Conservation (phyloP, 2,329 filamentous ascomycete species). For the Fusarium sp. region DNA sequence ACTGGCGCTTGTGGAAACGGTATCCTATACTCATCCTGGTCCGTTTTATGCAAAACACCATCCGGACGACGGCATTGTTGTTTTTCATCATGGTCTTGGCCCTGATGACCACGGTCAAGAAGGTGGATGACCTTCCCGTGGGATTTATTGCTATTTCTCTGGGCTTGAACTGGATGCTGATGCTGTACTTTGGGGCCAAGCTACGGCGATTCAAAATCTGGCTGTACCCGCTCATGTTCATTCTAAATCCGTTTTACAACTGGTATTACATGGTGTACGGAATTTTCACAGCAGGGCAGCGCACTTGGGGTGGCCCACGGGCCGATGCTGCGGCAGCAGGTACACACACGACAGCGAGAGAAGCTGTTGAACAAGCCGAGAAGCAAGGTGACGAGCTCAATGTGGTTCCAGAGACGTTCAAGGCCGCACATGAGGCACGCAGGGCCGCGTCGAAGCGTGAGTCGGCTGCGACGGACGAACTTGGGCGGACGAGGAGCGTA, state of each 20-base stretch:
- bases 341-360: constrained; percentile 75
- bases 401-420: constrained; percentile 86
- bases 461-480: constrained; percentile 44
- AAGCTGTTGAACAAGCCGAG: constrained; percentile 85
- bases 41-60: constrained; percentile 95
- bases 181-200: constrained; percentile 93
- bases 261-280: constrained; percentile 99
- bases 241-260: constrained; percentile 96
- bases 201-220: constrained; percentile 91
- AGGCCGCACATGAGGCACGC: constrained; percentile 63
- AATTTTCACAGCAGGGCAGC: constrained; percentile 91
- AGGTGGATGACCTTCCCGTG: constrained; percentile 80
- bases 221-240: constrained; percentile 95
- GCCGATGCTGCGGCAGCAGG: constrained; percentile 88
- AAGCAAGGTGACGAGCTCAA: constrained; percentile 87
- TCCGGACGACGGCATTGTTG: constrained; percentile 89
- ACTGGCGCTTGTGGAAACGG: constrained; percentile 87
- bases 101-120: constrained; percentile 83
- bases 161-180: constrained; percentile 91
- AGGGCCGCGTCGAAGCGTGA: constrained; percentile 45
- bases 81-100: constrained; percentile 95
- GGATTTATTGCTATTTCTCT: constrained; percentile 94
- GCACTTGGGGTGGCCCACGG: constrained; percentile 94
- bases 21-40: constrained; percentile 89
- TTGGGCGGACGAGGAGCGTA: constrained; percentile 62